Evolutionary conservation across 2,329 filamentous ascomycete genomes (phyloP).

Genomic region (Colletotrichum karsti): DNA sequence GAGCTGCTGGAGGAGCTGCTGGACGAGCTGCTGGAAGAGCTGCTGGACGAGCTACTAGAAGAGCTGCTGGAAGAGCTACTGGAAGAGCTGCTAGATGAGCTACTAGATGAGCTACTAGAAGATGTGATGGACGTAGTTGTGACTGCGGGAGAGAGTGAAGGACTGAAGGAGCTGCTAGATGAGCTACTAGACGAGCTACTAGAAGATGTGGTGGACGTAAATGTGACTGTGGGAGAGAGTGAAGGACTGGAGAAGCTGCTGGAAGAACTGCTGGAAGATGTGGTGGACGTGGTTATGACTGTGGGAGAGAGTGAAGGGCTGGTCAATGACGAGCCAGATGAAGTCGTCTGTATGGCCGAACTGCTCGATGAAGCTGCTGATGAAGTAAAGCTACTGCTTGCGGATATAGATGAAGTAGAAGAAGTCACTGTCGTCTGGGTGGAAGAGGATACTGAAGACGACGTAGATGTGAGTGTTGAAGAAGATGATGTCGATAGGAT

Average conservation of each 20-base stretch:
- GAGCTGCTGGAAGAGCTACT: not conserved
- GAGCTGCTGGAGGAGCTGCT: too few relatives aligned
- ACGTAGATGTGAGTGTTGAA: not conserved
- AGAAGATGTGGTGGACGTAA: not conserved
- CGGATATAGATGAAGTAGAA: not conserved
- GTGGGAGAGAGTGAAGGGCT: not conserved
- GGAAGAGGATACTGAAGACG: not conserved
- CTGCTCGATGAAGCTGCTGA: not conserved
- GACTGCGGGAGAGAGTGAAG: not conserved
- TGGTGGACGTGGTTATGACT: not conserved
- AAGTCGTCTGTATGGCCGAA: not conserved
- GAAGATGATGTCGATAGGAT: not conserved
- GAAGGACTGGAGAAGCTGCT: not conserved
- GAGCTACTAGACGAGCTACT: not conserved
- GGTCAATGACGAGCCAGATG: not conserved
- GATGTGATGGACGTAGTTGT: not conserved
- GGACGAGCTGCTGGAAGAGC: not conserved
- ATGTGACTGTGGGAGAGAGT: not conserved
- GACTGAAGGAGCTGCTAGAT: not conserved
- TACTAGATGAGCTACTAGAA: not conserved
- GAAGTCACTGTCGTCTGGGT: not conserved
- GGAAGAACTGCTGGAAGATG: not conserved
- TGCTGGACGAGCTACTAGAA: too few relatives aligned
- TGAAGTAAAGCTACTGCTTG: not conserved
- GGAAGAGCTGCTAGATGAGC: not conserved